These are phyloP conservation scores for Eucalyptus camaldulensis DNA, from an alignment of 345 rosid species.

Conservation along the genomic window DNA sequence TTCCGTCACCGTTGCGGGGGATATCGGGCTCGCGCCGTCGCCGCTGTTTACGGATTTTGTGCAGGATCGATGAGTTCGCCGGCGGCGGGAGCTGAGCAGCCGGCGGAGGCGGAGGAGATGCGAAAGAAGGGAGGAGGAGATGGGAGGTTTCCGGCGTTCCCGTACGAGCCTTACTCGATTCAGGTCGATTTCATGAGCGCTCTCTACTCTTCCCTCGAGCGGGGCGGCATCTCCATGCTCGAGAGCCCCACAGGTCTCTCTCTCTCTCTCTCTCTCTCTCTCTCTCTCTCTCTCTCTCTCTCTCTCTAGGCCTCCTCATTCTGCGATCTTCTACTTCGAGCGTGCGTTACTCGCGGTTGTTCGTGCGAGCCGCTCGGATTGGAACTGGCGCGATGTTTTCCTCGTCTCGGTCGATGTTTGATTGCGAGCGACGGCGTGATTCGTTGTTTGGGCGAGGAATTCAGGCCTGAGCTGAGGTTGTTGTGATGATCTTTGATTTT, in stretches of 20 bases:
- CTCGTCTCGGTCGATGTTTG: not conserved
- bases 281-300: not conserved
- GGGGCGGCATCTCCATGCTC: conserved; percentile 92
- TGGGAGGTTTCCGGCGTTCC: conserved; percentile 50
- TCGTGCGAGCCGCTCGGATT: not conserved
- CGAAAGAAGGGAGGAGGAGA: conserved; percentile 1
- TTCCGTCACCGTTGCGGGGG: not conserved
- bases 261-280: not conserved
- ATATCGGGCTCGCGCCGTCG: not conserved
- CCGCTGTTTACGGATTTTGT: not conserved
- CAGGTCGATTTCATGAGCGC: conserved; percentile 82
- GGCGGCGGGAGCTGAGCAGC: not conserved
- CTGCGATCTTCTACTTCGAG: not conserved
- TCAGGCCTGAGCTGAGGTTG: not conserved
- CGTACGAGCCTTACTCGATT: conserved; percentile 69
- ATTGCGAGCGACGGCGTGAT: not conserved
- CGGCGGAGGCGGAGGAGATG: not conserved
- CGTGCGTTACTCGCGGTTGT: not conserved
- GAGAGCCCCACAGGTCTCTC: conserved; percentile 85
- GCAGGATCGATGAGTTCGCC: not conserved
- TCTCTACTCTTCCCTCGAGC: conserved; percentile 62
- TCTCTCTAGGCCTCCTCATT: not conserved
- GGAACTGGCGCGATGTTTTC: not conserved
- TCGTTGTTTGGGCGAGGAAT: not conserved
- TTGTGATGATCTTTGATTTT: not conserved